Percentiles rank a stretch among this genome's conserved stretches.
These are phyloP conservation scores for Posidonia australis DNA, from an alignment of 106 monocot genomes.

Conservation along the genomic window DNA sequence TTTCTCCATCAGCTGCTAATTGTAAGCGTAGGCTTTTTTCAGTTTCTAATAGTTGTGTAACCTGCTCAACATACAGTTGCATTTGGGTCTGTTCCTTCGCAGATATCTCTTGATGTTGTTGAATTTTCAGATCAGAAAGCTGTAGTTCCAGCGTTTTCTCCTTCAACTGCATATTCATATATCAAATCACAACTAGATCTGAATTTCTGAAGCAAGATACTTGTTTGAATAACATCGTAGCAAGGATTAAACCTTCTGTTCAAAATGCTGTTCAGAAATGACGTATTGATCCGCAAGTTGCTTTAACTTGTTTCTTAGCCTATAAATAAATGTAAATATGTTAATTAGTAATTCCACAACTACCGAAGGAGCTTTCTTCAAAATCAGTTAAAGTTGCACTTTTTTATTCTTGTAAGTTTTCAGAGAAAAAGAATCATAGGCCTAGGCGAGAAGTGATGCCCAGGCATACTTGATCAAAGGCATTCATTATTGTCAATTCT, in stretches of 20 bases:
- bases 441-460: too few relatives aligned
- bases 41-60: conserved; percentile 66
- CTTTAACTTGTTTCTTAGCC: conserved; percentile 82
- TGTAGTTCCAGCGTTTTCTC: conserved; percentile 86
- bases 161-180: conserved; percentile 47
- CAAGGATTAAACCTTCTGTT: conserved; percentile 45
- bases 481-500: too few relatives aligned
- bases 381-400: too few relatives aligned
- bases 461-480: too few relatives aligned
- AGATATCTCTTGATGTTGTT: conserved; percentile 77
- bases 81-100: conserved; percentile 72
- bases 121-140: conserved; percentile 85
- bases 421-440: too few relatives aligned
- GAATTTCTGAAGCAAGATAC: not conserved
- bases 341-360: too few relatives aligned
- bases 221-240: not conserved
- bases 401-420: too few relatives aligned
- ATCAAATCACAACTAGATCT: not conserved
- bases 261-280: conserved; percentile 71
- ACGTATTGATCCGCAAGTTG: conserved; percentile 82
- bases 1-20: conserved; percentile 86
- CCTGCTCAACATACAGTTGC: conserved; percentile 73
- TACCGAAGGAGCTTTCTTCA: too few relatives aligned
- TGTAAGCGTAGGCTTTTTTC: conserved; percentile 77
- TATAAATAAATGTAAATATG: conserved; percentile 16